Evolutionary conservation across 495 filamentous ascomycete species (phyloP).

Genomic region (Pyrenula massariospora): DNA sequence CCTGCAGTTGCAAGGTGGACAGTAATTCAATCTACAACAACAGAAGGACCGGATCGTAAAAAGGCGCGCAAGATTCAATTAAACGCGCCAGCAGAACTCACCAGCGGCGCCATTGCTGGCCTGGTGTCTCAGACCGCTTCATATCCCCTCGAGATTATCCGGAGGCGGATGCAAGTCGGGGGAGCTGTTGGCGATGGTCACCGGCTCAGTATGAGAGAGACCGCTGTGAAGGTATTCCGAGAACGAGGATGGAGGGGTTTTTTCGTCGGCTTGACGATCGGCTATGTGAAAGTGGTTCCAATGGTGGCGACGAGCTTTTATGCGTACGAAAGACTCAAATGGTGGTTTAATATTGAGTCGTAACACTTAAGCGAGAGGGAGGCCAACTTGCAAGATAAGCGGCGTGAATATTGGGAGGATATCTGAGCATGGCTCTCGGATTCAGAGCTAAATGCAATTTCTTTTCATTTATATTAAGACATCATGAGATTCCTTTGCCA

Average conservation of each 20-base stretch:
- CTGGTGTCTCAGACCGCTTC: constrained; percentile 80
- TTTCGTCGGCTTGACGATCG: constrained; percentile 87
- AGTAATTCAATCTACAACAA: constrained; percentile 34
- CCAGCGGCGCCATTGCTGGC: constrained; percentile 73
- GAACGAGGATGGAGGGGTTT: constrained; percentile 75
- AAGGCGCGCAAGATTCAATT: constrained; percentile 29
- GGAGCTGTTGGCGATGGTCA: constrained; percentile 86
- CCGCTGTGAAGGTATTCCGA: constrained; percentile 55
- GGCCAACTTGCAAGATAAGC: too few species aligned
- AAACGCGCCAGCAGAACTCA: constrained; percentile 65
- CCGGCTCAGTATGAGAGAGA: constrained; percentile 67
- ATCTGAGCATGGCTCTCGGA: too few species aligned
- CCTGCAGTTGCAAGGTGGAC: constrained; percentile 57
- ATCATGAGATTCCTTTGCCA: too few species aligned
- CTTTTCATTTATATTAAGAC: too few species aligned
- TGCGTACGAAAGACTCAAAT: constrained; percentile 76
- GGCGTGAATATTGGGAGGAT: too few species aligned
- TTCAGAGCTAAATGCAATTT: too few species aligned
- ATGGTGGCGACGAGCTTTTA: constrained; percentile 72
- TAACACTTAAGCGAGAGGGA: too few species aligned
- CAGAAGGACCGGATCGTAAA: constrained; percentile 6
- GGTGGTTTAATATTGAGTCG: constrained; percentile 54
- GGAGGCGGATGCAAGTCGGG: constrained; percentile 89
- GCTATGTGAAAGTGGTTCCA: constrained; percentile 87
- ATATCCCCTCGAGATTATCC: constrained; percentile 87